These are phyloP conservation scores for Candida piceae DNA, from an alignment of 805 yeast genomes.

Conservation along the genomic window DNA sequence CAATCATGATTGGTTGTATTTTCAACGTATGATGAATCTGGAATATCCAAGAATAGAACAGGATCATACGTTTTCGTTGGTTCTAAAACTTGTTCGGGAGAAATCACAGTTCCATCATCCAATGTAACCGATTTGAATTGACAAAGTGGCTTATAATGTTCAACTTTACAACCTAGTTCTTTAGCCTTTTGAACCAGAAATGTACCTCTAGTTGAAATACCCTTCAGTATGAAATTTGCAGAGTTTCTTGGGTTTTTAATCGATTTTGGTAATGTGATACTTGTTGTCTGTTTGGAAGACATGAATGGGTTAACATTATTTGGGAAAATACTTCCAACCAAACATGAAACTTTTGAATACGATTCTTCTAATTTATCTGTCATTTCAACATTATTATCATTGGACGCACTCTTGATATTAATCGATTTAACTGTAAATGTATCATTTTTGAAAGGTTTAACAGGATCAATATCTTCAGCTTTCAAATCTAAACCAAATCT, in stretches of 20 bases:
- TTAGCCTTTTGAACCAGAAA: constrained; percentile 64
- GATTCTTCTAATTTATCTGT: constrained; percentile 2
- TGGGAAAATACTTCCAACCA: constrained; percentile 25
- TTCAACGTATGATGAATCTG: constrained; percentile 42
- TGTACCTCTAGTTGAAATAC: constrained; percentile 69
- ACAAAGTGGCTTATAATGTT: constrained; percentile 52
- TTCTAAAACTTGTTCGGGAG: constrained; percentile 70
- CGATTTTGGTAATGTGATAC: constrained; percentile 19
- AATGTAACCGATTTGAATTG: constrained; percentile 53
- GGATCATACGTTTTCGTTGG: constrained; percentile 53
- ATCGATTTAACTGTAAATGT: constrained; percentile 19
- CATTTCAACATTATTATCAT: not conserved
- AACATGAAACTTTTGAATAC: constrained; percentile 6
- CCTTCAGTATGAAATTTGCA: constrained; percentile 62
- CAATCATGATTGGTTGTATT: constrained; percentile 25
- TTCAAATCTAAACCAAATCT: constrained; percentile 60
- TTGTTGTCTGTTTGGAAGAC: not conserved
- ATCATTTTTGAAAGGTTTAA: constrained; percentile 4
- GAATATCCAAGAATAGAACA: constrained; percentile 69
- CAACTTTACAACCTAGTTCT: constrained; percentile 63
- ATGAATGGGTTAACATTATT: constrained; percentile 1
- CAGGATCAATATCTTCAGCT: constrained; percentile 13
- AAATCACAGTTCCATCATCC: constrained; percentile 52
- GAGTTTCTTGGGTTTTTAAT: constrained; percentile 34
- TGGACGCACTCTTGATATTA: constrained; percentile 8